Base-by-base conservation (phyloP, 768 basidiomycete species). In the Mycena rebaudengoi region DNA sequence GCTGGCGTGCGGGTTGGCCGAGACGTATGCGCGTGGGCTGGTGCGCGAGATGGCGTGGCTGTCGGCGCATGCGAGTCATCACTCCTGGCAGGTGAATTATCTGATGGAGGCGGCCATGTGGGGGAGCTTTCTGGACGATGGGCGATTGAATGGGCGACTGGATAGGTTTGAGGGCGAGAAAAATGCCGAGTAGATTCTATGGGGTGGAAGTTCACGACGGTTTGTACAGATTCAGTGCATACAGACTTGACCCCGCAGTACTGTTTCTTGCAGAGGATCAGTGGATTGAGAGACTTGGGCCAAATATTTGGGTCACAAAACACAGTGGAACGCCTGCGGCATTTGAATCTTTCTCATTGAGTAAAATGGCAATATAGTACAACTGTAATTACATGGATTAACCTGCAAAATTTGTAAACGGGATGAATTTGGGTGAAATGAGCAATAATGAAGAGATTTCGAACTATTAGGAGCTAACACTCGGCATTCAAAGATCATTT, bases 71-170 rank as follows among this genome's bases (percentile, higher is more conserved):
- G 60, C 60, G 41, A 53, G 14, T 30, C 60, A 61, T 26, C 60
- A 61, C 40, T 32, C 50, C 11, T 61, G 60, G 60, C 60, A 61
- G 51, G 51, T 61, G n/a, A 61, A 61, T 26, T 53, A 61, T 43
- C 43, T 61, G 51, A 45, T 45, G 23, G 60, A 61, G 60, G 60
- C 60, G 32, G 60, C 60, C 26, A 61, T 61, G 60, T 61, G 40
- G 40, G 60, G 60, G 21, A 61, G 60, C 51, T 52, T 61, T 25
- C 51, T 61, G 40, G 60, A 61, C 25, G 51, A 53, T 25, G 60
- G 60, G 21, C 10, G 23, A 39, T 28, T 61, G 41, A 46, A 44
- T 14, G 60, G 60, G 33, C 30, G 35, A 23, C 51, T 61, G 25
- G 60, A 61, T 51, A 40, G 58, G 29, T 50, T 60, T 50, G 58